Conservation (phyloP, 345 rosid genomes). For the Populus euphratica region DNA sequence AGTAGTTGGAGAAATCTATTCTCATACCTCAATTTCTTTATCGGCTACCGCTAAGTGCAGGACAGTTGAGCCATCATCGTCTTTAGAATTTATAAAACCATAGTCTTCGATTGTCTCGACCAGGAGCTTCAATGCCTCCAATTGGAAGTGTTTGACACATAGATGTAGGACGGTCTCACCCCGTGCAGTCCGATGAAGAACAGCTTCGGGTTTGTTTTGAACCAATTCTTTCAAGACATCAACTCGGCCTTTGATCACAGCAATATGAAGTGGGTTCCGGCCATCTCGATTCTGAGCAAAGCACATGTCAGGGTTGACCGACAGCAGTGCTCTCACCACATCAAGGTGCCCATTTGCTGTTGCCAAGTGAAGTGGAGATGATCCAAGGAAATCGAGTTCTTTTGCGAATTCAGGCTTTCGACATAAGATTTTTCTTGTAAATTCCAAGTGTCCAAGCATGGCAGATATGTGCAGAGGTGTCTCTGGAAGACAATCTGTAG, state of each 20-base stretch:
- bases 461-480: conserved; percentile 15
- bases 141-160: conserved; percentile 17
- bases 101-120: conserved; percentile 10
- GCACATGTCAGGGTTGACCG: conserved; percentile 2
- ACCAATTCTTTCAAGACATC: not conserved
- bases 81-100: conserved; percentile 19
- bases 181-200: not conserved
- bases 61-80: conserved; percentile 23
- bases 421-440: not conserved
- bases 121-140: conserved; percentile 26
- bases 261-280: conserved; percentile 11
- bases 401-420: conserved; percentile 3
- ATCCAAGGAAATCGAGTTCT: conserved; percentile 1
- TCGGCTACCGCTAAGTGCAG: conserved; percentile 28
- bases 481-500: not conserved
- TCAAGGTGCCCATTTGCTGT: conserved; percentile 9
- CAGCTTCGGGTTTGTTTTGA: not conserved
- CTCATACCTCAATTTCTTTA: conserved; percentile 26
- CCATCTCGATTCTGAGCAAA: not conserved
- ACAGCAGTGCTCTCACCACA: not conserved
- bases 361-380: conserved; percentile 17
- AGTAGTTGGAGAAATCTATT: not conserved
- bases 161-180: conserved; percentile 5
- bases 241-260: conserved; percentile 4
- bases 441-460: conserved; percentile 12